phyloP scores from a whole-genome alignment of 2,329 filamentous ascomycete genomes.

The Thielaviopsis punctulata region DNA sequence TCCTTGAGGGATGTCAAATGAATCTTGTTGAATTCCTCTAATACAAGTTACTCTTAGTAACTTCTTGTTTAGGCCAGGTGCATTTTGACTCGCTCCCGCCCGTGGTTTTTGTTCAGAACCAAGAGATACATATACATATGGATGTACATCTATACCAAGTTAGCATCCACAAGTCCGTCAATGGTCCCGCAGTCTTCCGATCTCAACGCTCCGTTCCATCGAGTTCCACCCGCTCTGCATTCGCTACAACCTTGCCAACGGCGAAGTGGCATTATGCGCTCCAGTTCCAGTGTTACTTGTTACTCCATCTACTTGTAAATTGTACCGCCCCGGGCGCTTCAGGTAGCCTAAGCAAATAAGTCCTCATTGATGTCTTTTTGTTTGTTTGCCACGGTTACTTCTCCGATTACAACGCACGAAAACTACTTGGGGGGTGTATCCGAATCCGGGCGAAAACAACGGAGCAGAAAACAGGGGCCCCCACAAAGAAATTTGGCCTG shows the following conservation, averaged over 20 bases:
- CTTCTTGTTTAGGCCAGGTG: not conserved
- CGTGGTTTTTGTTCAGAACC: not conserved
- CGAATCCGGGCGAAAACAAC: not conserved
- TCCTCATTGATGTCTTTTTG: no score
- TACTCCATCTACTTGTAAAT: not conserved
- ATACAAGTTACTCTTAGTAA: no score
- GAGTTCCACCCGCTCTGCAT: not conserved
- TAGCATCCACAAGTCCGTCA: not conserved
- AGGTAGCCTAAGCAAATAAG: no score
- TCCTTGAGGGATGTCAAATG: no score
- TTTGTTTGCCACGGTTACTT: not conserved
- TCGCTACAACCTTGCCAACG: not conserved
- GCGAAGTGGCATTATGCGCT: not conserved
- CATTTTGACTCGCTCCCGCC: not conserved
- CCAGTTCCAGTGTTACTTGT: not conserved
- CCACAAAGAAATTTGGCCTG: not conserved
- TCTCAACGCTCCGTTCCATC: not conserved
- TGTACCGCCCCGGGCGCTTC: no score
- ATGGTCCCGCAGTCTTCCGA: not conserved
- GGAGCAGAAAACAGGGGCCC: not conserved
- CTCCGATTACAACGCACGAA: not conserved
- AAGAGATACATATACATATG: no score
- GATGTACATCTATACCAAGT: no score
- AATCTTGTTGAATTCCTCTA: not conserved
- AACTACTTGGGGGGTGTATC: not conserved